Percentiles rank a stretch among this genome's conserved stretches.
These are phyloP conservation scores for Glonium stellatum DNA, from an alignment of 495 filamentous ascomycete genomes.

Conservation along the genomic window DNA sequence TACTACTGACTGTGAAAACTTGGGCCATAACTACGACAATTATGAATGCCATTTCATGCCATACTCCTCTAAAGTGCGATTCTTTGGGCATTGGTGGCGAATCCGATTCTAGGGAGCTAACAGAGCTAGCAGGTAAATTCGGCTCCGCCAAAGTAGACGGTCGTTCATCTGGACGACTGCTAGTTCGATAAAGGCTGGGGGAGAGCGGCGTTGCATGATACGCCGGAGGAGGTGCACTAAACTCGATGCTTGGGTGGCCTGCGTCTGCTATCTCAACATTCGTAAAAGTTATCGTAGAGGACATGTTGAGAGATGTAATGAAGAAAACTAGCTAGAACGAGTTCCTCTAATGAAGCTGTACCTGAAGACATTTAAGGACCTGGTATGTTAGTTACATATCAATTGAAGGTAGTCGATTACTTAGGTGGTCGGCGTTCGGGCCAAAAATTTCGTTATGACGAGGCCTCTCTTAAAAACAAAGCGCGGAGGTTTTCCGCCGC, in stretches of 20 bases:
- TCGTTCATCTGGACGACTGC: not conserved
- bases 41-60: constrained; percentile 1
- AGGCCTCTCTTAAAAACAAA: too few relatives aligned
- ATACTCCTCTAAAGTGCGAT: not conserved
- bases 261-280: too few relatives aligned
- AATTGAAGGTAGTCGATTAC: not conserved
- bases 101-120: not conserved
- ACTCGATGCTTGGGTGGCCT: not conserved
- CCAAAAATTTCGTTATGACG: not conserved
- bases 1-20: not conserved
- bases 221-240: not conserved
- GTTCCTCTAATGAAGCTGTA: not conserved
- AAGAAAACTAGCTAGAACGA: not conserved
- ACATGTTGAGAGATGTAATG: not conserved
- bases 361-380: not conserved
- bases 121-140: not conserved
- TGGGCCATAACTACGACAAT: not conserved
- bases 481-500: too few relatives aligned
- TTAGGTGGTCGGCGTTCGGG: not conserved
- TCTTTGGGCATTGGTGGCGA: not conserved
- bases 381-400: not conserved
- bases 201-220: not conserved
- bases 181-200: not conserved
- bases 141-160: not conserved
- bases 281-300: not conserved